Evolutionary conservation across 2,329 filamentous ascomycete genomes (phyloP).

Genomic region (Davidsoniella virescens): DNA sequence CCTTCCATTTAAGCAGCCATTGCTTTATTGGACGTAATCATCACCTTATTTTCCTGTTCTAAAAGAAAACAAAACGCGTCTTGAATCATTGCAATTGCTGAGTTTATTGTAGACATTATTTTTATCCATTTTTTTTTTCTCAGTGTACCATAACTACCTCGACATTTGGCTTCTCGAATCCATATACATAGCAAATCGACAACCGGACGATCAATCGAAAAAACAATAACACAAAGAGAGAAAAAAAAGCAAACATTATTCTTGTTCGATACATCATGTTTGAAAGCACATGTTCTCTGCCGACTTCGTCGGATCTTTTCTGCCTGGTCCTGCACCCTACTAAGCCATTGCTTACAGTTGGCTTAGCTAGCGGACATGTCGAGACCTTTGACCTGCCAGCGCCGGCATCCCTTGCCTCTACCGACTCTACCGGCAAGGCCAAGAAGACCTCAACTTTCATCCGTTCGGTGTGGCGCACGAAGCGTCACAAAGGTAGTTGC

Average conservation of each 20-base stretch:
- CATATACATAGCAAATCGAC: background rate
- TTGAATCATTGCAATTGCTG: no score
- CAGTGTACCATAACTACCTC: no score
- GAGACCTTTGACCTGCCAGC: conserved; percentile 61
- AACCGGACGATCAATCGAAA: background rate
- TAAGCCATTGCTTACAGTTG: conserved; percentile 71
- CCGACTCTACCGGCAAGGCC: conserved; percentile 32
- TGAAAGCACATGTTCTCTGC: conserved; percentile 81
- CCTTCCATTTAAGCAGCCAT: no score
- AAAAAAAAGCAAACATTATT: background rate
- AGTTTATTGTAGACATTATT: no score
- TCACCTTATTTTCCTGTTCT: no score
- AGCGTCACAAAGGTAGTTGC: conserved; percentile 87
- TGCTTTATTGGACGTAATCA: no score
- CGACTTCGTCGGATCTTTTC: conserved; percentile 75
- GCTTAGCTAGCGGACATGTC: conserved; percentile 71
- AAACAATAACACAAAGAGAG: background rate
- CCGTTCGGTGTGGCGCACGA: conserved; percentile 71
- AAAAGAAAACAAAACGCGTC: no score
- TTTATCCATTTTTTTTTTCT: no score
- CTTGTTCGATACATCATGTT: conserved; percentile 41
- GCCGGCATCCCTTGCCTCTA: conserved; percentile 20
- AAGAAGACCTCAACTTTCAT: conserved; percentile 47
- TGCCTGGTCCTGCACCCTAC: conserved; percentile 72
- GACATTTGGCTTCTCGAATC: background rate